Conservation (phyloP, 345 rosid genomes). For the Tarenaya hassleriana region DNA sequence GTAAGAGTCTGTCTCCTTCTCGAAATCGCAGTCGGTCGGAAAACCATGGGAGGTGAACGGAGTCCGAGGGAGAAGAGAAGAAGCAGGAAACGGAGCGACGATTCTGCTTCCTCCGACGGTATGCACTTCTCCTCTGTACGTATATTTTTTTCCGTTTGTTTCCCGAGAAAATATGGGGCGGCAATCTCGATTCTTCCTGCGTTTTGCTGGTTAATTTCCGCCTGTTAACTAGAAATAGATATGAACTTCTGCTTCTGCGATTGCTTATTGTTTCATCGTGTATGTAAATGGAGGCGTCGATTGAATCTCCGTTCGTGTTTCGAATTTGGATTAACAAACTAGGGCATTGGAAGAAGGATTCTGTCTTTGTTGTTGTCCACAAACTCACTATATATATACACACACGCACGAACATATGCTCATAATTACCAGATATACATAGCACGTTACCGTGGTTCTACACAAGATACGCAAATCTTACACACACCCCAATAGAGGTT, state of each 20-base stretch:
- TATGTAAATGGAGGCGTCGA: background rate
- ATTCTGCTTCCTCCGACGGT: constrained; percentile 39
- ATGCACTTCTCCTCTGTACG: constrained; percentile 1
- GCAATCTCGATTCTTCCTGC: background rate
- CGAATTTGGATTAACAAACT: background rate
- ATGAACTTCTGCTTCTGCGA: too few species aligned
- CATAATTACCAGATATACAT: background rate
- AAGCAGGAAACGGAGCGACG: constrained; percentile 38
- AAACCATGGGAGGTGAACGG: constrained; percentile 54
- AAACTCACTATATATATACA: too few species aligned
- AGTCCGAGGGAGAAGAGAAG: constrained; percentile 49
- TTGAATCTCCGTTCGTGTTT: background rate
- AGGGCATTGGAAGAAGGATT: too few species aligned
- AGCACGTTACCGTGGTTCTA: too few species aligned
- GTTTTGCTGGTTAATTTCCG: too few species aligned
- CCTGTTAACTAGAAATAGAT: too few species aligned
- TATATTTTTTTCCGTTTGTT: constrained; percentile 5
- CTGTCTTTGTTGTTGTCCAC: too few species aligned
- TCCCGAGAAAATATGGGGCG: constrained; percentile 13
- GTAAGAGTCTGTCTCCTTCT: background rate
- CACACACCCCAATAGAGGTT: background rate
- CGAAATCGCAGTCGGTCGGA: background rate
- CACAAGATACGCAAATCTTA: too few species aligned
- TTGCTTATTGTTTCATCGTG: background rate
- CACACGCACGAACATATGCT: background rate